A percentile compares a stretch with the other conserved stretches of the same genome.
Conservation (phyloP, 2,329 filamentous ascomycete genomes). For the Neoascochyta sp. region DNA sequence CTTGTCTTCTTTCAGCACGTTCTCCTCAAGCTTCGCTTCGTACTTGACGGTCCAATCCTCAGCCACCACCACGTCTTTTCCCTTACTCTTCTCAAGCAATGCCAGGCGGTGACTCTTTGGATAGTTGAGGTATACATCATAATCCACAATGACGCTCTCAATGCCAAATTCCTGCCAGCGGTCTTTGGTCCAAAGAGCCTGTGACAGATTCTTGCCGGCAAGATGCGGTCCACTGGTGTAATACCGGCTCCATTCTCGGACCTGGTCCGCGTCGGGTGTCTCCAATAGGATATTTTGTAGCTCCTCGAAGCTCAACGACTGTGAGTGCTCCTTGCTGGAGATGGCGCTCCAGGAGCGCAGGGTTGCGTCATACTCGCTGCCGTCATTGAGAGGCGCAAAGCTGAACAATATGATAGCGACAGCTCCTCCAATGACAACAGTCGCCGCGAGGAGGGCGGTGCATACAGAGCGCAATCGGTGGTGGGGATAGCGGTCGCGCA, state of each 20-base stretch:
- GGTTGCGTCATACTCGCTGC: constrained; percentile 20
- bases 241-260: constrained; percentile 49
- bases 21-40: constrained; percentile 78
- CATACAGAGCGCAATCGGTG: constrained; percentile 63
- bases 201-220: constrained; percentile 50
- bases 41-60: constrained; percentile 54
- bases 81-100: constrained; percentile 44
- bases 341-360: constrained; percentile 2
- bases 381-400: constrained; percentile 34
- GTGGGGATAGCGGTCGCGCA: constrained; percentile 51
- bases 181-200: constrained; percentile 51
- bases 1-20: constrained; percentile 76
- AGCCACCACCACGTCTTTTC: constrained; percentile 51
- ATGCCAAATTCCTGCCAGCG: constrained; percentile 50
- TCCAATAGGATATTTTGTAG: constrained; percentile 53
- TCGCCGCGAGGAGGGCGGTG: constrained; percentile 50
- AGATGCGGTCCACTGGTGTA: constrained; percentile 52
- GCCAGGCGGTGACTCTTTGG: constrained; percentile 48
- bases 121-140: constrained; percentile 53
- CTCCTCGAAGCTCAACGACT: constrained; percentile 52
- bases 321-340: constrained; percentile 17
- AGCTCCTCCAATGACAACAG: constrained; percentile 39
- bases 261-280: constrained; percentile 53
- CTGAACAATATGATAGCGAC: constrained; percentile 40
- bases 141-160: constrained; percentile 45